phyloP scores from a whole-genome alignment of 1,139 yeast genomes.

The Eremothecium cymbalariae region DNA sequence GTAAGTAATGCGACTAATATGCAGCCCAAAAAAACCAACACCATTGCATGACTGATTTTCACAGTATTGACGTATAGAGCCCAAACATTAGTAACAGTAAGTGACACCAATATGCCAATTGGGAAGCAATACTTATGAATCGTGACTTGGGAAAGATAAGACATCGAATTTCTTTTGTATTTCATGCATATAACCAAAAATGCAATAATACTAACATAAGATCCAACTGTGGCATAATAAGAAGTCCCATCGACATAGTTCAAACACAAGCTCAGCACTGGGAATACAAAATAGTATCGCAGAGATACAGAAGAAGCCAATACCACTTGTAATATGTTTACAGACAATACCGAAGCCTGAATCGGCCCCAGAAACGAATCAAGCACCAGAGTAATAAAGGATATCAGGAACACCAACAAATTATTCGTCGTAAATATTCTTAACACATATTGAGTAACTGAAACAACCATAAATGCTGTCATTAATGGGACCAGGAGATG shows the following conservation, averaged over 20 bases:
- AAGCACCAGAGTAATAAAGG: slow-evolving; percentile 17
- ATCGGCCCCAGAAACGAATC: slow-evolving; percentile 23
- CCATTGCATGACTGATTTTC: slow-evolving; percentile 21
- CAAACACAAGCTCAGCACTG: slow-evolving; percentile 12
- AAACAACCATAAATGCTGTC: slow-evolving; percentile 20
- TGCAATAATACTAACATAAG: slow-evolving; percentile 8
- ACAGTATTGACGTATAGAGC: slow-evolving; percentile 7
- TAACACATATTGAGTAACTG: slow-evolving; percentile 9
- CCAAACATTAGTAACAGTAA: slow-evolving; percentile 9
- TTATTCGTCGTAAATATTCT: slow-evolving; percentile 10
- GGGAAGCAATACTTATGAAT: slow-evolving; percentile 6
- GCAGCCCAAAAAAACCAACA: slow-evolving; percentile 25
- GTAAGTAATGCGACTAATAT: slow-evolving; percentile 21
- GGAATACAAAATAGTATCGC: slow-evolving; percentile 10
- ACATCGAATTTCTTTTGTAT: slow-evolving; percentile 4
- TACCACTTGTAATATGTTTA: slow-evolving; percentile 13
- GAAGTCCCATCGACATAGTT: slow-evolving; percentile 9
- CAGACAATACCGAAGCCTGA: slow-evolving; percentile 23
- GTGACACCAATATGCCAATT: slow-evolving; percentile 8
- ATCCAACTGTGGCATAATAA: slow-evolving; percentile 7
- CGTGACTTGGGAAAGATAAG: slow-evolving; percentile 4
- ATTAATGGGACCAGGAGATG: slow-evolving; percentile 26
- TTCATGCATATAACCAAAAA: slow-evolving; percentile 7
- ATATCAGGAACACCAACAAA: slow-evolving; percentile 11
- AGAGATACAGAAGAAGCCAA: slow-evolving; percentile 7